Percentiles rank a stretch among this genome's conserved stretches.
phyloP scores from a whole-genome alignment of 2,329 filamentous ascomycete species.

The Monilinia fructigena region DNA sequence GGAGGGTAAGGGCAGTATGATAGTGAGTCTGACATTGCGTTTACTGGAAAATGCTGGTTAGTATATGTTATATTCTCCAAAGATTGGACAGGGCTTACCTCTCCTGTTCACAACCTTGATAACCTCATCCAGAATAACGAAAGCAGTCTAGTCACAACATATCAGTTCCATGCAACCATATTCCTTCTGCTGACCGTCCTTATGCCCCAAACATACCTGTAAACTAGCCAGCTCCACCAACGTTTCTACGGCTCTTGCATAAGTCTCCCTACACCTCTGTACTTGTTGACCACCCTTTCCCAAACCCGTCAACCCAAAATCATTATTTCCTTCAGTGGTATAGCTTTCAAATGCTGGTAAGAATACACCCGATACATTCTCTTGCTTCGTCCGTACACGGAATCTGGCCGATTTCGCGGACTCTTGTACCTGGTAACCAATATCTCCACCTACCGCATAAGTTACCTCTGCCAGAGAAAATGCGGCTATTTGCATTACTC shows the following conservation, averaged over 20 bases:
- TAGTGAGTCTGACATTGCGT: constrained; percentile 71
- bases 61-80: constrained; percentile 29
- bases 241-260: constrained; percentile 92
- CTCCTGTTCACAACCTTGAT: constrained; percentile 98
- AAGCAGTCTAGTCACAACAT: constrained; percentile 66
- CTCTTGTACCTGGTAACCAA: constrained; percentile 96
- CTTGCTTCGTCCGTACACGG: constrained; percentile 89
- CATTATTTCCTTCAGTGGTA: constrained; percentile 83
- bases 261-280: constrained; percentile 91
- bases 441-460: constrained; percentile 92
- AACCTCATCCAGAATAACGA: constrained; percentile 96
- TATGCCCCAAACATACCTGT: constrained; percentile 53
- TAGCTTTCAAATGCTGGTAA: constrained; percentile 92
- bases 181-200: neutral
- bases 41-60: constrained; percentile 56
- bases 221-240: constrained; percentile 91
- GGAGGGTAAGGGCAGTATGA: neutral
- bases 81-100: constrained; percentile 54
- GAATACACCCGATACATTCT: constrained; percentile 97
- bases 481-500: constrained; percentile 98
- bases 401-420: constrained; percentile 91
- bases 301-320: constrained; percentile 92
- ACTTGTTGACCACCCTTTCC: constrained; percentile 98
- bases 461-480: constrained; percentile 97
- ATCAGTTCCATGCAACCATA: neutral